Evolutionary conservation across 2,329 filamentous ascomycete species (phyloP).

Genomic region (Emericellopsis atlantica): DNA sequence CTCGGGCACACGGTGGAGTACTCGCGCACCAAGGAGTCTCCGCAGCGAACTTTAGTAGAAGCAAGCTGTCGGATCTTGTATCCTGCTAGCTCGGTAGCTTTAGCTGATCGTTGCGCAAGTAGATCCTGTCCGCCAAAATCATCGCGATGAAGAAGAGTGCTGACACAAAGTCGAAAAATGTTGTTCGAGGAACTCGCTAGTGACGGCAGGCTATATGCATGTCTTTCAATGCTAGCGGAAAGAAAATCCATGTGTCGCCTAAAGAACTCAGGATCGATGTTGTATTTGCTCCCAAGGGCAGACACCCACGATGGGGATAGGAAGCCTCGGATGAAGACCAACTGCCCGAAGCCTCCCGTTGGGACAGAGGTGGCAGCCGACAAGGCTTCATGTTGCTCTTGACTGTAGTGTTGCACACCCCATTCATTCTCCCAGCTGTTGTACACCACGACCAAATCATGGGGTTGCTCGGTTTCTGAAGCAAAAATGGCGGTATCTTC

Average conservation of each 20-base stretch:
- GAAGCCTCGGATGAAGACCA: slow-evolving; percentile 4
- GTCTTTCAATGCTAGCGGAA: slow-evolving; percentile 1
- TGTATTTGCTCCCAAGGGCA: slow-evolving; percentile 4
- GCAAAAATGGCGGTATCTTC: not conserved
- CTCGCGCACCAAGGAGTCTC: slow-evolving; percentile 5
- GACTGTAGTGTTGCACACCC: not conserved
- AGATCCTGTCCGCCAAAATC: slow-evolving; percentile 2
- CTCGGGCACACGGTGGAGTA: slow-evolving; percentile 3
- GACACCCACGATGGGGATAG: slow-evolving; percentile 4
- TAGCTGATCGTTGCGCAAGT: not conserved
- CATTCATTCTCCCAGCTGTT: slow-evolving; percentile 1
- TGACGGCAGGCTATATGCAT: slow-evolving; percentile 3
- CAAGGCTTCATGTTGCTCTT: slow-evolving; percentile 1
- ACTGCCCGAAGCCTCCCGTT: not conserved
- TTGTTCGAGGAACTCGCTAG: slow-evolving; percentile 4
- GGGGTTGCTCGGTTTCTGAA: not conserved
- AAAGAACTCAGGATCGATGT: slow-evolving; percentile 5
- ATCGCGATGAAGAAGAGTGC: slow-evolving; percentile 3
- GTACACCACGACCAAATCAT: slow-evolving; percentile 3
- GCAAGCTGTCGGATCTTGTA: slow-evolving; percentile 3
- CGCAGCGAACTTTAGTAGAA: slow-evolving; percentile 2
- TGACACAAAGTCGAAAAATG: slow-evolving; percentile 5
- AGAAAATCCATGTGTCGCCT: slow-evolving; percentile 4
- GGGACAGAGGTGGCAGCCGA: not conserved
- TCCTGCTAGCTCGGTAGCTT: not conserved